Conservation (phyloP, 345 rosid genomes). For the Geranium rotundifolium region DNA sequence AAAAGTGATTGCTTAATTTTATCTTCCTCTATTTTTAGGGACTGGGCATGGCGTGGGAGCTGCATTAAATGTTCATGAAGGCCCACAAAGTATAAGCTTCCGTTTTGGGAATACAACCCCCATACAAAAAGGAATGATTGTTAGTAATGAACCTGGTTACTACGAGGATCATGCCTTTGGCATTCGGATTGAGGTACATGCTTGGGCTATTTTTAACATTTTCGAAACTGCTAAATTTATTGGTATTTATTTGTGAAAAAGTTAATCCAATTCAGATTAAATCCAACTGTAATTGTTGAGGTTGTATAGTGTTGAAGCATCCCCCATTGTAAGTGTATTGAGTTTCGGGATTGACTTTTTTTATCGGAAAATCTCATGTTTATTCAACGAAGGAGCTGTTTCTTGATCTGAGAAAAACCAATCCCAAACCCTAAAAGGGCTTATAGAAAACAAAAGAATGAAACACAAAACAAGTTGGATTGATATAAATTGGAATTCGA, state of each 20-base stretch:
- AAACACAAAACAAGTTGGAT: too few relatives aligned
- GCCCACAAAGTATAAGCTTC: constrained; percentile 93
- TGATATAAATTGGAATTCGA: too few relatives aligned
- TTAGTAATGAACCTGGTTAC: constrained; percentile 97
- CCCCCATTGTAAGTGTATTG: too few relatives aligned
- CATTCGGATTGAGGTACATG: constrained; percentile 80
- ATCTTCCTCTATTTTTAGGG: constrained; percentile 31
- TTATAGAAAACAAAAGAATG: too few relatives aligned
- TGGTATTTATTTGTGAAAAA: too few relatives aligned
- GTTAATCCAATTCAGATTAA: neutral
- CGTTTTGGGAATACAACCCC: constrained; percentile 78
- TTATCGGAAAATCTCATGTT: too few relatives aligned
- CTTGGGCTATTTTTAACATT: neutral
- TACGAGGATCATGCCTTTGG: constrained; percentile 97
- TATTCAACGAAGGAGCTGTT: too few relatives aligned
- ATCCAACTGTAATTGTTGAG: neutral
- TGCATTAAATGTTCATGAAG: constrained; percentile 92
- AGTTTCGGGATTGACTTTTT: too few relatives aligned
- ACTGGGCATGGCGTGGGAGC: constrained; percentile 99
- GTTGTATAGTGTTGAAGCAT: neutral
- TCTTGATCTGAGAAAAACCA: too few relatives aligned
- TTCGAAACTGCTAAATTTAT: neutral
- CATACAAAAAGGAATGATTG: constrained; percentile 80
- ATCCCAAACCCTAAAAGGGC: too few relatives aligned
- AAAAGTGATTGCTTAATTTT: constrained; percentile 1